Evolutionary conservation across 2,329 filamentous ascomycete genomes (phyloP).

Genomic region (Talaromyces sp.): DNA sequence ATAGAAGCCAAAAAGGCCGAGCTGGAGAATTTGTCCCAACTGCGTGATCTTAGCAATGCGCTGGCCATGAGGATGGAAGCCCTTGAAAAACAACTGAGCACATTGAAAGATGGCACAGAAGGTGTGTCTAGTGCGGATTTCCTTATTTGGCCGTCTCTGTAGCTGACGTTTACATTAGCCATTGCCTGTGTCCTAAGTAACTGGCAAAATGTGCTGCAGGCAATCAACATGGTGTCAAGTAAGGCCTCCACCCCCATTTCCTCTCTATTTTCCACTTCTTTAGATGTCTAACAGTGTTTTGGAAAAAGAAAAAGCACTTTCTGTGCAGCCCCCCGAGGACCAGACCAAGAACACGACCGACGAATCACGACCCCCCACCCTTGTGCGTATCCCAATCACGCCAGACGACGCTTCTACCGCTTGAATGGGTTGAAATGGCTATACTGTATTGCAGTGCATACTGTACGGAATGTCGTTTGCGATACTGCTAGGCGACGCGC

Average conservation of each 20-base stretch:
- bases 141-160: neutral
- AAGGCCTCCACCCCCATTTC: conserved; percentile 25
- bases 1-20: conserved; percentile 61
- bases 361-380: conserved; percentile 31
- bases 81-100: conserved; percentile 56
- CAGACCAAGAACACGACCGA: neutral
- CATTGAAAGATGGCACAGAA: conserved; percentile 59
- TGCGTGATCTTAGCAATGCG: conserved; percentile 58
- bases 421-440: neutral
- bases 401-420: conserved; percentile 13
- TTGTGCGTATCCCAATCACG: conserved; percentile 39
- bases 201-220: conserved; percentile 61
- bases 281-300: neutral
- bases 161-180: conserved; percentile 33
- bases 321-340: neutral
- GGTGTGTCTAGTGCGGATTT: conserved; percentile 28
- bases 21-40: conserved; percentile 56
- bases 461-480: neutral
- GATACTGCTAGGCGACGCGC: neutral
- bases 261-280: neutral
- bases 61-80: conserved; percentile 60
- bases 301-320: neutral
- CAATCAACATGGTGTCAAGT: conserved; percentile 62
- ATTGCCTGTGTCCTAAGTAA: conserved; percentile 63
- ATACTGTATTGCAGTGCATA: neutral